These are phyloP conservation scores for Ceratobasidium sp. DNA, from an alignment of 1,284 basidiomycete species.

Conservation along the genomic window DNA sequence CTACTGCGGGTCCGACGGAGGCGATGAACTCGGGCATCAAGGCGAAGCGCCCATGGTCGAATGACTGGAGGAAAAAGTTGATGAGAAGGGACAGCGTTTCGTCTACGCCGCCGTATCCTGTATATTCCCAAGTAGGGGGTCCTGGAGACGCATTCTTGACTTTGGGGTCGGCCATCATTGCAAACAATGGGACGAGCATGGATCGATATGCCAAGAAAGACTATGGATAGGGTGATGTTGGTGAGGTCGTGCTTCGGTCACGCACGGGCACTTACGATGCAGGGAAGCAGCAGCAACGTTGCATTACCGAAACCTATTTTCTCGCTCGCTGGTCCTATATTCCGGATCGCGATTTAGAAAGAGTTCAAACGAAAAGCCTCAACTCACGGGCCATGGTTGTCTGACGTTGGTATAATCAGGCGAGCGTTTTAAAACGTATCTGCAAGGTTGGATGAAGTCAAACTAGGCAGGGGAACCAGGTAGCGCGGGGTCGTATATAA, in stretches of 20 bases:
- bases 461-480: background rate
- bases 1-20: constrained; percentile 3
- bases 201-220: constrained; percentile 3
- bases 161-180: background rate
- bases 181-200: constrained; percentile 6
- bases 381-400: constrained; percentile 16
- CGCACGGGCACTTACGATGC: background rate
- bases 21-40: constrained; percentile 31
- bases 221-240: background rate
- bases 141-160: background rate
- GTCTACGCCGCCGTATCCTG: background rate
- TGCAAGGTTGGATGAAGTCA: background rate
- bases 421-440: background rate
- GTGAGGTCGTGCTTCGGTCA: background rate
- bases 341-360: background rate
- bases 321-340: background rate
- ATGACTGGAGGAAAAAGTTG: constrained; percentile 19
- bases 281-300: background rate
- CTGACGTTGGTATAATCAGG: background rate
- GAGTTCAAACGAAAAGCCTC: background rate
- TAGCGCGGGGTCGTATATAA: background rate
- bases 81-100: background rate
- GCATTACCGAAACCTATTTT: background rate
- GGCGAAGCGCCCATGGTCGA: constrained; percentile 7
- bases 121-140: constrained; percentile 15